Conservation (phyloP, 1,284 basidiomycete genomes). For the Wolfiporia cocos region DNA sequence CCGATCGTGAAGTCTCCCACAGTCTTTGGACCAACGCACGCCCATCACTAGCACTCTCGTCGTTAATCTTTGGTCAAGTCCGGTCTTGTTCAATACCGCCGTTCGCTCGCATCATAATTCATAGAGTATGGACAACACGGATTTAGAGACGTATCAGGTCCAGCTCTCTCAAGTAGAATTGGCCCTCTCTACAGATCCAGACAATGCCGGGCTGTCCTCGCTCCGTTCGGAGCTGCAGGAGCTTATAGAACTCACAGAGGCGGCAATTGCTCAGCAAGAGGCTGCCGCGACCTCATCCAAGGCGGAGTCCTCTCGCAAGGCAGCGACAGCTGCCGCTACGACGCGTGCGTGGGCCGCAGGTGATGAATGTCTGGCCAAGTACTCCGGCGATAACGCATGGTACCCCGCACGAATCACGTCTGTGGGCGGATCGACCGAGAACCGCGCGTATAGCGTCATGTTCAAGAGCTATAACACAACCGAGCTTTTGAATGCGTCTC, state of each 20-base stretch:
- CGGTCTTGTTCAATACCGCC: no score
- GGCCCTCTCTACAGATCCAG: constrained; percentile 79
- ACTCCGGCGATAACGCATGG: constrained; percentile 84
- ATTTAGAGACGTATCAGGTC: constrained; percentile 85
- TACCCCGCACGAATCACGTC: constrained; percentile 90
- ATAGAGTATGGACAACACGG: constrained; percentile 64
- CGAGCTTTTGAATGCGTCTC: constrained; percentile 76
- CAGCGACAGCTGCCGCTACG: constrained; percentile 35
- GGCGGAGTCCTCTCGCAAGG: constrained; percentile 49
- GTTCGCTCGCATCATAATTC: no score
- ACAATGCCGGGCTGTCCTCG: constrained; percentile 70
- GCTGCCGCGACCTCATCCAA: constrained; percentile 54
- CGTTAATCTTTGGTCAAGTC: no score
- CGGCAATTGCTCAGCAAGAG: constrained; percentile 63
- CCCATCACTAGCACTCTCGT: no score
- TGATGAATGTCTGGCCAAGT: constrained; percentile 90
- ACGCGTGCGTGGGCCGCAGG: constrained; percentile 71
- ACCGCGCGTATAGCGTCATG: constrained; percentile 87
- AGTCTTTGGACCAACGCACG: no score
- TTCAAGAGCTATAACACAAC: constrained; percentile 96
- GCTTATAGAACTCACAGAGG: constrained; percentile 83
- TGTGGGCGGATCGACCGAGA: constrained; percentile 80
- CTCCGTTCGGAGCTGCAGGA: constrained; percentile 85
- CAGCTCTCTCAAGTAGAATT: constrained; percentile 88
- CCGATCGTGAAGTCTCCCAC: no score